Percentiles rank a stretch among this genome's conserved stretches.
phyloP scores from a whole-genome alignment of 2,329 filamentous ascomycete genomes.

The Arthrobotrys entomopaga region DNA sequence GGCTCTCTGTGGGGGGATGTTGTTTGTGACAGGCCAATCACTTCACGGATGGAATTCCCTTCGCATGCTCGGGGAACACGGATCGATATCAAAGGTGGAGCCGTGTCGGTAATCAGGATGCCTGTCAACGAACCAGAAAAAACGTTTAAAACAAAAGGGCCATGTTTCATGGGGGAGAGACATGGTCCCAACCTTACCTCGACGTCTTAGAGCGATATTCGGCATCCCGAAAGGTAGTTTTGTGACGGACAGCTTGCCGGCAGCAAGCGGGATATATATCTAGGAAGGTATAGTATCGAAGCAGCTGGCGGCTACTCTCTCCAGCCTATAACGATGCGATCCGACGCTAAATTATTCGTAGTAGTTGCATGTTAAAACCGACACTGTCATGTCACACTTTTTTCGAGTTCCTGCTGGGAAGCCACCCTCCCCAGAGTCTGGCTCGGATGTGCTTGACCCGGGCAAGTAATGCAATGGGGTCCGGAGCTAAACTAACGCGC shows the following conservation, averaged over 20 bases:
- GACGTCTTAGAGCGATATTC: slow-evolving; percentile 39
- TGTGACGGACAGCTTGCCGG: slow-evolving; percentile 10
- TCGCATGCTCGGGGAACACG: slow-evolving; percentile 53
- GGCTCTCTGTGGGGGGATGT: slow-evolving; percentile 36
- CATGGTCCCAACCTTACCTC: slow-evolving; percentile 53
- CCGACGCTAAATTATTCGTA: too few relatives aligned
- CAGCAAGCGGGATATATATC: slow-evolving; percentile 37
- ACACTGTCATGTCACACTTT: not conserved
- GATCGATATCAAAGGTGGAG: slow-evolving; percentile 53
- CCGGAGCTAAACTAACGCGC: slow-evolving; percentile 2
- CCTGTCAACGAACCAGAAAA: slow-evolving; percentile 51
- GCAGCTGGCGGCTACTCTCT: not conserved
- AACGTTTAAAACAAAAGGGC: slow-evolving; percentile 15
- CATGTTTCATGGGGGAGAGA: slow-evolving; percentile 49
- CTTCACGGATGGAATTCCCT: slow-evolving; percentile 28
- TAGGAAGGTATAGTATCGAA: slow-evolving; percentile 25
- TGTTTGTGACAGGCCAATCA: slow-evolving; percentile 45
- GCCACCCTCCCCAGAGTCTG: slow-evolving; percentile 9
- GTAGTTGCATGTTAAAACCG: not conserved
- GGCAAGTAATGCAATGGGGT: not conserved
- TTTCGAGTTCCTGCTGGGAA: too few relatives aligned
- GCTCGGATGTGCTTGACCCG: slow-evolving; percentile 43
- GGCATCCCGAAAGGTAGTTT: slow-evolving; percentile 13
- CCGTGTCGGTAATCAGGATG: slow-evolving; percentile 46
- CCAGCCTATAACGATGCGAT: not conserved